A percentile compares a stretch with the other conserved stretches of the same genome.
Evolutionary conservation across 2,329 filamentous ascomycete genomes (phyloP).

Genomic region (Ascochyta koolunga): DNA sequence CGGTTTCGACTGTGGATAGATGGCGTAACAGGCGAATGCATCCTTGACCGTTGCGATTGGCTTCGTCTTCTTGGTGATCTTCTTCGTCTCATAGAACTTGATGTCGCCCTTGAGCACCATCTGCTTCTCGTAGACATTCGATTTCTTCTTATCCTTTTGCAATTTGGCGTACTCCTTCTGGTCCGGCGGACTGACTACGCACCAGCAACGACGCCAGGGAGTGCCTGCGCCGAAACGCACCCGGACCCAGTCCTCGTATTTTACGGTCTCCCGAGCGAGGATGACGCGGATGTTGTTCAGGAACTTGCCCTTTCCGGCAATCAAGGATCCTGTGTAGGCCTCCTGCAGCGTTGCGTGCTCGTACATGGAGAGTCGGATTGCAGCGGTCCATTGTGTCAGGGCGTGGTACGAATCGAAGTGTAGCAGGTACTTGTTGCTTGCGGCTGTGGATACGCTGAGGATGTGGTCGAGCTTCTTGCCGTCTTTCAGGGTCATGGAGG

Average conservation of each 20-base stretch:
- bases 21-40: conserved; percentile 89
- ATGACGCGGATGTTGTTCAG: conserved; percentile 91
- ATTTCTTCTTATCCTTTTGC: conserved; percentile 82
- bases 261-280: conserved; percentile 78
- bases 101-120: conserved; percentile 82
- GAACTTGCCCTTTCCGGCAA: conserved; percentile 88
- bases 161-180: conserved; percentile 88
- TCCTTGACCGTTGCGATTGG: conserved; percentile 93
- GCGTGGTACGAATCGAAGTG: conserved; percentile 97
- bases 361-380: conserved; percentile 90
- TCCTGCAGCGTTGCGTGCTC: conserved; percentile 93
- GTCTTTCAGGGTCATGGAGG: conserved; percentile 85
- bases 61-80: conserved; percentile 87
- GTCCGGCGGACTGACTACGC: conserved; percentile 87
- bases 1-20: conserved; percentile 93
- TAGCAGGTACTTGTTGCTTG: conserved; percentile 90
- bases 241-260: conserved; percentile 89
- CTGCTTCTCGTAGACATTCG: conserved; percentile 80
- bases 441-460: conserved; percentile 92
- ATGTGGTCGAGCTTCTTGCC: conserved; percentile 91
- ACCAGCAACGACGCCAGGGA: conserved; percentile 96
- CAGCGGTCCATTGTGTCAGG: conserved; percentile 92
- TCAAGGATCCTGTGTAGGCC: conserved; percentile 92
- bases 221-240: conserved; percentile 95
- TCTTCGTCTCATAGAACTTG: conserved; percentile 90